phyloP scores from a whole-genome alignment of 2,329 filamentous ascomycete genomes.

The Aspergillus sclerotialis region DNA sequence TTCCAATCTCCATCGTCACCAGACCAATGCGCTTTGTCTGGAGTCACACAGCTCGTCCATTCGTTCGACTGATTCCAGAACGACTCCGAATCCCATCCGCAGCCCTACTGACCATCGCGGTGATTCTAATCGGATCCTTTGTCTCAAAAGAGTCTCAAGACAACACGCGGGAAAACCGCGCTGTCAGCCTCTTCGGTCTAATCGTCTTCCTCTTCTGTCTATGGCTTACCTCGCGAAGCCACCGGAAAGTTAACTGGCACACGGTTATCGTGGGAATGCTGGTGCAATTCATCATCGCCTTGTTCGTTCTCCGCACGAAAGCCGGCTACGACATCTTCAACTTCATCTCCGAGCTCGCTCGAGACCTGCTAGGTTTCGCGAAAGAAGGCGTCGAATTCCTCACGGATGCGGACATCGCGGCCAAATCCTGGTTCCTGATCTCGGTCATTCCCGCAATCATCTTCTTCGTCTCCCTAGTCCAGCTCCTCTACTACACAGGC shows the following conservation, averaged over 20 bases:
- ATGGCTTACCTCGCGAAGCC: constrained; percentile 64
- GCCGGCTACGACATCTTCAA: constrained; percentile 87
- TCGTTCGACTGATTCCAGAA: constrained; percentile 58
- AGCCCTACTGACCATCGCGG: constrained; percentile 57
- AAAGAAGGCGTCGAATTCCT: constrained; percentile 67
- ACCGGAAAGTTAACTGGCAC: constrained; percentile 57
- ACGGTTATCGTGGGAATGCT: constrained; percentile 86
- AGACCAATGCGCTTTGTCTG: constrained; percentile 62
- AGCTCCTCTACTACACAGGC: constrained; percentile 74
- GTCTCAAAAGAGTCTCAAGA: constrained; percentile 62
- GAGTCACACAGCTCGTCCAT: constrained; percentile 55
- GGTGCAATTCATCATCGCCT: constrained; percentile 76
- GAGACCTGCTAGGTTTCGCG: constrained; percentile 69
- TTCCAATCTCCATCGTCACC: constrained; percentile 61
- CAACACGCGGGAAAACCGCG: constrained; percentile 74
- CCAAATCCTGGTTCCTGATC: constrained; percentile 62
- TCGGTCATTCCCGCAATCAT: constrained; percentile 83
- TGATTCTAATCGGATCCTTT: constrained; percentile 74
- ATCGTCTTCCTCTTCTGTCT: constrained; percentile 61
- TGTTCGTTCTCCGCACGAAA: constrained; percentile 76
- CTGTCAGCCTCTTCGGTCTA: constrained; percentile 73
- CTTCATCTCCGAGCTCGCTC: constrained; percentile 72
- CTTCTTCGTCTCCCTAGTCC: constrained; percentile 91
- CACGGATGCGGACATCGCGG: constrained; percentile 41
- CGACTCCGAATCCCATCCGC: constrained; percentile 58